Base-by-base conservation (phyloP, 2,329 filamentous ascomycete species). In the Rhexocercosporidium sp. region DNA sequence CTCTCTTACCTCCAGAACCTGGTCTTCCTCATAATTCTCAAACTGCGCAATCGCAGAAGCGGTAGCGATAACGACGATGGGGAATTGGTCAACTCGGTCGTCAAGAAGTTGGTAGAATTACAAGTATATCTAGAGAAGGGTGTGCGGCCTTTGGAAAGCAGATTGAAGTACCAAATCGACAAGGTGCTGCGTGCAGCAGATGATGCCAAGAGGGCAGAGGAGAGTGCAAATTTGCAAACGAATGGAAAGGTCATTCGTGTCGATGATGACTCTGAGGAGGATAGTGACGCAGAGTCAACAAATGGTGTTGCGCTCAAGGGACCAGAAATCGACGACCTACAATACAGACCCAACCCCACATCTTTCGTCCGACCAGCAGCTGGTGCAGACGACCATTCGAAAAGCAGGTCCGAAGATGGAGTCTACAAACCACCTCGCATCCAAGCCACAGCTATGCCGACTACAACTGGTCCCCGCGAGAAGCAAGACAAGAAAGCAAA, bases 1-100 rank as follows among this genome's bases (percentile, higher is more conserved):
- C 89, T 99, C 46, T 95, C 95, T 3, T 99, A 99, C 80, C 85
- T 99, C 0, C 95, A 99, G 76, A 96, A 97, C 75, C 88, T 98
- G 3, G 92, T 96, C 53, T 97, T 97, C 73, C 82, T 97, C 47
- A 91, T 97, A 53, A 82, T 97, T 1, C 80, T 96, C 44, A 95
- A 96, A 76, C 80, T 98, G 22, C 88, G 92, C 66, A 88, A 89
- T 76, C 73, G 75, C 0, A 73, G 75, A 8, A 73, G 69, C 18
- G 74, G 78, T 2, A 74, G 69, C 20, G 76, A 81, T 7, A 77
- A 82, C 0, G 74, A 78, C 14, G 77, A 82, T 1, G 75, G 78
- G 1, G 80, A 83, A 0, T 79, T 90, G 0, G 84, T 89, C 56
- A 86, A 91, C 59, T 85, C 90, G 1, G 90, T 94, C 0, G 90